Conservation (phyloP, 2,329 filamentous ascomycete genomes). For the Sporothrix euskadiensis region DNA sequence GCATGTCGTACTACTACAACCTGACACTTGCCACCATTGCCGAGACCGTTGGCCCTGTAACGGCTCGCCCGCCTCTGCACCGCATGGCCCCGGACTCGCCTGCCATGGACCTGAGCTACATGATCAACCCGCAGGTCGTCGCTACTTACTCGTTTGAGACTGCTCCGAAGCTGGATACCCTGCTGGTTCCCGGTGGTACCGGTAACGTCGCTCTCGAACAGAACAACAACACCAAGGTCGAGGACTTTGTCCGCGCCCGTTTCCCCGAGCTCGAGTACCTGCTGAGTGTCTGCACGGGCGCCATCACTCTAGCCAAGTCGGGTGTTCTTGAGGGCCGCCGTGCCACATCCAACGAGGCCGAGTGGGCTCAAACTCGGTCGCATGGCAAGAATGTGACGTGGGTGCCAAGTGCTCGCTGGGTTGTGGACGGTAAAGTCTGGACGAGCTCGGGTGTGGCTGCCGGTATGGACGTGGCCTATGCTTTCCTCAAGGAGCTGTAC, state of each 20-base stretch:
- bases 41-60: not conserved
- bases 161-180: not conserved
- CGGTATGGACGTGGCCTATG: constrained; percentile 2
- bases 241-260: not conserved
- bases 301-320: not conserved
- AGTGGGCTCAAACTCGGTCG: not conserved
- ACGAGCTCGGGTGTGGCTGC: constrained; percentile 3
- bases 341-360: constrained; percentile 7
- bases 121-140: constrained; percentile 8
- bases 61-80: not conserved
- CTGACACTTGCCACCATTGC: constrained; percentile 2
- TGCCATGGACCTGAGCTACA: constrained; percentile 13
- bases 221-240: constrained; percentile 6
- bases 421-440: constrained; percentile 11
- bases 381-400: constrained; percentile 14
- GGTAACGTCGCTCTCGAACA: not conserved
- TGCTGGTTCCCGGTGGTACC: not conserved
- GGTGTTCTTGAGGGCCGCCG: constrained; percentile 2
- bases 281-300: constrained; percentile 11
- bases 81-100: not conserved
- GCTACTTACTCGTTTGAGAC: not conserved
- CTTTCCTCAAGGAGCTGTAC: not conserved
- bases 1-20: constrained; percentile 11
- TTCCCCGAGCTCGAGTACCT: not conserved
- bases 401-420: not conserved